Conservation (phyloP, 23 red algal species). For the Pyropia haitanensis region DNA sequence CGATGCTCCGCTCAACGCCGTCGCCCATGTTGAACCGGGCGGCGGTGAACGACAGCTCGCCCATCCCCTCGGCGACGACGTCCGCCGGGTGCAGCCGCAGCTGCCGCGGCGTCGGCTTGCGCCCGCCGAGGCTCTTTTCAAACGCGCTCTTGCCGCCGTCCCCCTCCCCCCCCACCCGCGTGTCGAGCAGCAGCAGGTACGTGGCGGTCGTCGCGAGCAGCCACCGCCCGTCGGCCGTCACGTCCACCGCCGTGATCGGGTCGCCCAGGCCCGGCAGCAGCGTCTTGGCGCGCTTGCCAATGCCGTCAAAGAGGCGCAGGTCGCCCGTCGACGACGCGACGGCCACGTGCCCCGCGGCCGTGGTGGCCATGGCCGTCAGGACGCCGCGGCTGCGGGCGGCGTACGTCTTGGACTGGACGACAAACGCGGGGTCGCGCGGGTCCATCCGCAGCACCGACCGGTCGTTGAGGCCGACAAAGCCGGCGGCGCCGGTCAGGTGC, state of each 20-base stretch:
- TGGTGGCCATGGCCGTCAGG: slow-evolving; percentile 51
- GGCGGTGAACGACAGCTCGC: slow-evolving; percentile 60
- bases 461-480: slow-evolving; percentile 76
- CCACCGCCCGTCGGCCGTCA: slow-evolving; percentile 60
- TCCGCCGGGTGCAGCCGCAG: slow-evolving; percentile 46
- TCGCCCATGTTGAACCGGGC: slow-evolving; percentile 73
- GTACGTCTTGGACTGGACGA: slow-evolving; percentile 75
- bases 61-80: slow-evolving; percentile 43
- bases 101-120: slow-evolving; percentile 52
- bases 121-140: slow-evolving; percentile 63
- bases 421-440: slow-evolving; percentile 47
- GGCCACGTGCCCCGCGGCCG: slow-evolving; percentile 49
- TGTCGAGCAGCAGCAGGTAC: slow-evolving; percentile 67
- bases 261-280: slow-evolving; percentile 70
- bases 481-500: slow-evolving; percentile 29
- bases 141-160: slow-evolving; percentile 47
- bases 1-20: slow-evolving; percentile 51
- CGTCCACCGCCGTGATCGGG: slow-evolving; percentile 58
- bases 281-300: slow-evolving; percentile 82
- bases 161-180: slow-evolving; percentile 43
- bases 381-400: slow-evolving; percentile 37
- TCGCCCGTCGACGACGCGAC: slow-evolving; percentile 65
- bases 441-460: slow-evolving; percentile 61
- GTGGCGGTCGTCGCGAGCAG: slow-evolving; percentile 61
- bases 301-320: slow-evolving; percentile 54